Conservation (phyloP, 2,329 filamentous ascomycete genomes). For the Fusarium torreyae region DNA sequence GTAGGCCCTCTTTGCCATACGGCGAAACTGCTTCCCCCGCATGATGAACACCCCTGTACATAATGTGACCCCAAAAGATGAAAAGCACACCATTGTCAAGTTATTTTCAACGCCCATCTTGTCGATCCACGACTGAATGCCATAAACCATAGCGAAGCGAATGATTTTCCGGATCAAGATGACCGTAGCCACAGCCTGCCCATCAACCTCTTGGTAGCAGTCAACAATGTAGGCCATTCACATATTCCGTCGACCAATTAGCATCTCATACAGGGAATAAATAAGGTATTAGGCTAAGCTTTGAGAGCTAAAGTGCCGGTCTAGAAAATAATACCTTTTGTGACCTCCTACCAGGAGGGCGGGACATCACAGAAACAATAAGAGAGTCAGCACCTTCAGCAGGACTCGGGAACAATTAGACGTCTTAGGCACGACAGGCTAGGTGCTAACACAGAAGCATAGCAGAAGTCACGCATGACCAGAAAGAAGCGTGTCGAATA, state of each 20-base stretch:
- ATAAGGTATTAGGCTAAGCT: too few species aligned
- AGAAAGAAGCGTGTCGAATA: neutral
- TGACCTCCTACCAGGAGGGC: too few species aligned
- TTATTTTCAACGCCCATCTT: neutral
- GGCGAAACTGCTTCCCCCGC: neutral
- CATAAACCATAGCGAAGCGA: neutral
- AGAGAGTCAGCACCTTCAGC: too few species aligned
- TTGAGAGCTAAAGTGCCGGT: too few species aligned
- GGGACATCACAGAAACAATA: too few species aligned
- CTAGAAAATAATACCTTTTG: too few species aligned
- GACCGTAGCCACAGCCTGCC: neutral
- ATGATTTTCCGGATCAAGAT: neutral
- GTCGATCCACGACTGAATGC: neutral
- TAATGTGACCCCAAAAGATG: accelerated
- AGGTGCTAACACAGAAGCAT: neutral
- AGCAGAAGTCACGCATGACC: neutral
- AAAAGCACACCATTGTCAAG: neutral
- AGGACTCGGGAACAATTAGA: too few species aligned
- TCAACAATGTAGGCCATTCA: neutral
- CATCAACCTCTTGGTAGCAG: neutral
- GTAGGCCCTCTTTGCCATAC: neutral
- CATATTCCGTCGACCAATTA: too few species aligned
- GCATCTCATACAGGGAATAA: too few species aligned
- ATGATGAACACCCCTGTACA: neutral
- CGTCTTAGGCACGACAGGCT: too few species aligned